phyloP scores from a whole-genome alignment of 2,329 filamentous ascomycete species.

The Tricladium varicosporioides region DNA sequence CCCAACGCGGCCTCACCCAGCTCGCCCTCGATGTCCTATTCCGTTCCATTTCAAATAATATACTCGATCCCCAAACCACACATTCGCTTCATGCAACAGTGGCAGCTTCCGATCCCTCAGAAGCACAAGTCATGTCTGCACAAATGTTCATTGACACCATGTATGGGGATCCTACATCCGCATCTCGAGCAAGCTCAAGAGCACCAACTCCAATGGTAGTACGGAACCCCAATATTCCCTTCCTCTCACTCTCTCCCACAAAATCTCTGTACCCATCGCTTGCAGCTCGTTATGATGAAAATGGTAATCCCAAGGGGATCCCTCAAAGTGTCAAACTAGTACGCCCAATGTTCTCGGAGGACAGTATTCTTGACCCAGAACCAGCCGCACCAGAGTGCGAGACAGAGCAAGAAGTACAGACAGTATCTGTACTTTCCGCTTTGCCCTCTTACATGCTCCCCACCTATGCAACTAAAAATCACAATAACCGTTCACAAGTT shows the following conservation, averaged over 20 bases:
- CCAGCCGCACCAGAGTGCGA: too few species aligned
- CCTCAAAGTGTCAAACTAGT: constrained; percentile 30
- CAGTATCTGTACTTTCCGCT: constrained; percentile 17
- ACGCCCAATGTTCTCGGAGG: neutral
- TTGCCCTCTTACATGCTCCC: constrained; percentile 33
- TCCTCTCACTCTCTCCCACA: constrained; percentile 15
- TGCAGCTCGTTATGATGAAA: too few species aligned
- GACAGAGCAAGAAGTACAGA: neutral
- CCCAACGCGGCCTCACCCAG: constrained; percentile 86
- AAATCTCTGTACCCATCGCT: too few species aligned
- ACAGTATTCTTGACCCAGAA: constrained; percentile 15
- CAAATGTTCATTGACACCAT: constrained; percentile 75
- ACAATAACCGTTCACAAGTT: constrained; percentile 32
- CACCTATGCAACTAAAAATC: constrained; percentile 31
- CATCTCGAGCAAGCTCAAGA: constrained; percentile 60
- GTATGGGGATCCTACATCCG: constrained; percentile 62
- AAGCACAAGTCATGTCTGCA: constrained; percentile 74
- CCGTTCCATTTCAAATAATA: constrained; percentile 70
- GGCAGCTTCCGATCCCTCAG: constrained; percentile 73
- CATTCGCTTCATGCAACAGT: constrained; percentile 70
- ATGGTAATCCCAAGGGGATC: constrained; percentile 18
- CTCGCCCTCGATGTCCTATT: constrained; percentile 89
- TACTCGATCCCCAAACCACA: constrained; percentile 60
- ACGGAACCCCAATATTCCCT: constrained; percentile 39
- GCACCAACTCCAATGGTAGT: constrained; percentile 69